Percentiles rank a stretch among this genome's conserved stretches.
Evolutionary conservation across 805 yeast species (phyloP).

Genomic region (Monosporozyma yasuniensis): DNA sequence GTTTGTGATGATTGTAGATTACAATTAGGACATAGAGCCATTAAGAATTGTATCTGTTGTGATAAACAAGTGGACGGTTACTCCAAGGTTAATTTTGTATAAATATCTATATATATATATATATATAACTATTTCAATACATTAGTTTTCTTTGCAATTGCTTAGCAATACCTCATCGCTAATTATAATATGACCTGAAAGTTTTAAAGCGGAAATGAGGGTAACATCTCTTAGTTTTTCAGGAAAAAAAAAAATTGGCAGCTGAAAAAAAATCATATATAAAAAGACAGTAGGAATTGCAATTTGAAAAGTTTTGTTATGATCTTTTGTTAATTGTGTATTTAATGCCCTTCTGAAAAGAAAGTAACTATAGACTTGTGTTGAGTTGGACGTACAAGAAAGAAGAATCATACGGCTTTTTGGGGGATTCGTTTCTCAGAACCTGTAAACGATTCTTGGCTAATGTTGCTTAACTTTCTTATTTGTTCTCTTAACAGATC

Average conservation of each 20-base stretch:
- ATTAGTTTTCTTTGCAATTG: no score
- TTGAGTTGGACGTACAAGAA: slow-evolving; percentile 12
- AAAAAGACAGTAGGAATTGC: slow-evolving; percentile 1
- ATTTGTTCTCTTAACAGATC: slow-evolving; percentile 40
- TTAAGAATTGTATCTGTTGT: slow-evolving; percentile 79
- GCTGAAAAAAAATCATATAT: background rate
- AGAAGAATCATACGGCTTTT: slow-evolving; percentile 22
- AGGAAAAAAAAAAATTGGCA: background rate
- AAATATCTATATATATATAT: background rate
- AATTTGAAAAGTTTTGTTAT: background rate
- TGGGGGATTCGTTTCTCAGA: slow-evolving; percentile 3
- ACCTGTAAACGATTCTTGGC: slow-evolving; percentile 17
- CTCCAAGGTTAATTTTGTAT: slow-evolving; percentile 32
- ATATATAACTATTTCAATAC: background rate
- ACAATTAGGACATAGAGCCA: slow-evolving; percentile 61
- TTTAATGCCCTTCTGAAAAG: slow-evolving; percentile 1
- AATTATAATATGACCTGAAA: background rate
- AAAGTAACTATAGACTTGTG: slow-evolving; percentile 24
- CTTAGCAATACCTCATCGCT: background rate
- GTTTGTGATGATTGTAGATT: slow-evolving; percentile 78
- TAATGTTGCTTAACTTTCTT: slow-evolving; percentile 28
- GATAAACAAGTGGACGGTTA: slow-evolving; percentile 58
- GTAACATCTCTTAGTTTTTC: slow-evolving; percentile 1
- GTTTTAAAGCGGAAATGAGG: background rate
- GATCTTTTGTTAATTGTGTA: background rate